Conservation (phyloP, 495 filamentous ascomycete genomes). For the Margaritispora aquatica region DNA sequence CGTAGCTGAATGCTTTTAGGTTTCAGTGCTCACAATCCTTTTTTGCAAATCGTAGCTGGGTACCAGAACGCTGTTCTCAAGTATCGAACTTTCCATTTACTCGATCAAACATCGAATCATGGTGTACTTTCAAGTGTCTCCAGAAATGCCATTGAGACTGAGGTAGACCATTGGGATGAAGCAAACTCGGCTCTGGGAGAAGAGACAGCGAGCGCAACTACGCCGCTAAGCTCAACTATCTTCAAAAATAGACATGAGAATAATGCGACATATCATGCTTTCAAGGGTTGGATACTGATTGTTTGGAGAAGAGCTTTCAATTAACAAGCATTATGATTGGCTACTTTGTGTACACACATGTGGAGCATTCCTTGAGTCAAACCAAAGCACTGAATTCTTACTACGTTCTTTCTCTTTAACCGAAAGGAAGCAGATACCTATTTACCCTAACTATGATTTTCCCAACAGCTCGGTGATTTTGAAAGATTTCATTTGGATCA, state of each 20-base stretch:
- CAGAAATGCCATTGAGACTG: neutral
- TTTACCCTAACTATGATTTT: constrained; percentile 34
- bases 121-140: neutral
- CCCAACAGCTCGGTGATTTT: too few species aligned
- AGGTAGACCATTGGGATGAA: neutral
- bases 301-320: too few species aligned
- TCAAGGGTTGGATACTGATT: too few species aligned
- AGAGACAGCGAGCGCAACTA: constrained; percentile 21
- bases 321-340: too few species aligned
- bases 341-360: too few species aligned
- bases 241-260: constrained; percentile 29
- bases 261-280: constrained; percentile 30
- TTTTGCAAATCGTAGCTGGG: neutral
- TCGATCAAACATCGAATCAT: too few species aligned
- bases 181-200: neutral
- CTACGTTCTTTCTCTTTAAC: too few species aligned
- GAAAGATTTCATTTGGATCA: too few species aligned
- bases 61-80: neutral
- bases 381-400: too few species aligned
- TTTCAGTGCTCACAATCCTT: too few species aligned
- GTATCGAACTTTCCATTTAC: neutral
- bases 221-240: constrained; percentile 21
- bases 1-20: neutral
- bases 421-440: too few species aligned
- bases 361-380: too few species aligned